A percentile compares a stretch with the other conserved stretches of the same genome.
Conservation (phyloP, 108 stramenopile genomes). For the Skeletonema costatum region DNA sequence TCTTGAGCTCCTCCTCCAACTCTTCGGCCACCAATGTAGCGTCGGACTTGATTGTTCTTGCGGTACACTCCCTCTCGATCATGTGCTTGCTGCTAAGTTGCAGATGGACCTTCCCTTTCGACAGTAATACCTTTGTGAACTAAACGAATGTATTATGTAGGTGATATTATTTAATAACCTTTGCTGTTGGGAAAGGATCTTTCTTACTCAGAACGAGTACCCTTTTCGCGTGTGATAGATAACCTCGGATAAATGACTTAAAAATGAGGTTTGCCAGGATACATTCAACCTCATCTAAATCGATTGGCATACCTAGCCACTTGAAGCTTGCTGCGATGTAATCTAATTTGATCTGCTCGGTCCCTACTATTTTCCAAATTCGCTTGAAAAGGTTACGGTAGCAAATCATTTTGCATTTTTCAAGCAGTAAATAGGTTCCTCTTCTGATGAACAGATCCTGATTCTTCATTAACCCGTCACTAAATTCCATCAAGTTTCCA, state of each 20-base stretch:
- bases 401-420: conserved; percentile 93
- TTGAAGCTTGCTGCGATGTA: conserved; percentile 72
- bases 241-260: conserved; percentile 87
- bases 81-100: too few relatives aligned
- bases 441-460: conserved; percentile 83
- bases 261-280: conserved; percentile 96
- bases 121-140: neutral
- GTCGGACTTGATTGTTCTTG: conserved; percentile 12
- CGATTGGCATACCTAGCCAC: conserved; percentile 85
- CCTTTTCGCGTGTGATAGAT: conserved; percentile 91
- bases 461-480: conserved; percentile 74
- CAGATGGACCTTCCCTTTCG: too few relatives aligned
- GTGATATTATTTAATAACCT: conserved; percentile 56
- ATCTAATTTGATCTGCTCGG: conserved; percentile 70
- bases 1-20: too few relatives aligned
- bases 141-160: neutral
- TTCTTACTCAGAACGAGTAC: conserved; percentile 91
- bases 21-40: neutral
- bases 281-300: conserved; percentile 96
- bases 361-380: conserved; percentile 69
- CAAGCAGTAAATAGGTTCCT: conserved; percentile 93
- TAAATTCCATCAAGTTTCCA: conserved; percentile 91
- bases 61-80: conserved; percentile 39
- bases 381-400: conserved; percentile 96
- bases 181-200: conserved; percentile 90